Percentiles rank a stretch among this genome's conserved stretches.
Conservation (phyloP, 148 eudicot genomes). For the Talinum fruticosum region DNA sequence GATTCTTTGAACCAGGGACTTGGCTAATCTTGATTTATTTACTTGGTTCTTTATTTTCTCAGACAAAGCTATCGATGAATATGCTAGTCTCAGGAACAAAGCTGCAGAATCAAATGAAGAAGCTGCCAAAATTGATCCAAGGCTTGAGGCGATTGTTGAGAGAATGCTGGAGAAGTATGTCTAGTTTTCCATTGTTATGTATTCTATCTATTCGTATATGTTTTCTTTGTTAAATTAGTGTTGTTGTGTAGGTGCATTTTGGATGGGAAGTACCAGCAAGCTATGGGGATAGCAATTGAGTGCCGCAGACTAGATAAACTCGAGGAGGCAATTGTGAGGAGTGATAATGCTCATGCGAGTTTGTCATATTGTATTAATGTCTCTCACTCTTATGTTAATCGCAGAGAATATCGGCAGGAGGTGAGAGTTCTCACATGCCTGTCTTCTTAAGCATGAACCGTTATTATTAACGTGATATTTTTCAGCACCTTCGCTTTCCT, state of each 20-base stretch:
- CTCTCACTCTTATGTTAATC: slow-evolving; percentile 69
- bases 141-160: slow-evolving; percentile 95
- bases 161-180: slow-evolving; percentile 93
- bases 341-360: slow-evolving; percentile 73
- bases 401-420: slow-evolving; percentile 88
- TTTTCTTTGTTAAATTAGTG: slow-evolving; percentile 15
- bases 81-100: slow-evolving; percentile 75
- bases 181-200: not conserved
- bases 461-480: not conserved
- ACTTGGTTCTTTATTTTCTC: slow-evolving; percentile 19
- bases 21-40: not conserved
- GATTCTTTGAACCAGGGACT: not conserved
- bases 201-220: not conserved
- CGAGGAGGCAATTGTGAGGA: slow-evolving; percentile 76
- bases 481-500: not conserved
- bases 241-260: slow-evolving; percentile 53
- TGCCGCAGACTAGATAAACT: slow-evolving; percentile 88
- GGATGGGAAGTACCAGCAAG: slow-evolving; percentile 87
- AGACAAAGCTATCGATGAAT: slow-evolving; percentile 98
- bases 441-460: not conserved
- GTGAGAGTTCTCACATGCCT: slow-evolving; percentile 31
- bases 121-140: slow-evolving; percentile 64
- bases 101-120: slow-evolving; percentile 64
- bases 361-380: slow-evolving; percentile 77
- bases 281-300: slow-evolving; percentile 85